Evolutionary conservation across 139 green algal species (phyloP).

Genomic region (Auxenochlorella pyrenoidosa): DNA sequence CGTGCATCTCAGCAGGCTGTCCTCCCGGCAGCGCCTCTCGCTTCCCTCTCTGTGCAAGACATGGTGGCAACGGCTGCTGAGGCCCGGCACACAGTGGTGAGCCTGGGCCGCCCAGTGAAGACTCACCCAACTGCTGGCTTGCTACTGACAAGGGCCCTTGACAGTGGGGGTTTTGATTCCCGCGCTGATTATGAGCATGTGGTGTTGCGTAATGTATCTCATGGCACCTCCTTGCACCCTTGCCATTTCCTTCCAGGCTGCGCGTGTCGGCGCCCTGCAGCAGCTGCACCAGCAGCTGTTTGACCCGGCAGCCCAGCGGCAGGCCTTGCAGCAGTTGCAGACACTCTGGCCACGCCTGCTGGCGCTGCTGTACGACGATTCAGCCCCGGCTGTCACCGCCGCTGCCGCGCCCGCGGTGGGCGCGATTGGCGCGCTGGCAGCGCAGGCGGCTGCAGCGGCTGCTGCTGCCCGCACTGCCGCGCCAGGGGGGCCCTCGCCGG

Average conservation of each 20-base stretch:
- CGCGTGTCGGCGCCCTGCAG: constrained; percentile 9
- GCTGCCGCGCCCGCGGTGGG: constrained; percentile 43
- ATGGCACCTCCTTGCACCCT: neutral
- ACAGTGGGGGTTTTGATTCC: too few species aligned
- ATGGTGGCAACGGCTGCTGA: neutral
- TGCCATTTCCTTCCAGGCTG: constrained; percentile 4
- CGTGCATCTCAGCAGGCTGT: neutral
- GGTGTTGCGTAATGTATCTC: too few species aligned
- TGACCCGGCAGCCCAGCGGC: constrained; percentile 2
- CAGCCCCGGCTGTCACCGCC: constrained; percentile 6
- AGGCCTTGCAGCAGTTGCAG: constrained; percentile 34
- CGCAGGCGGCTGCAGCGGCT: constrained; percentile 16
- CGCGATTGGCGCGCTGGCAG: constrained; percentile 49
- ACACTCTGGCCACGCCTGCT: constrained; percentile 41
- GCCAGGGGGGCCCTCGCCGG: too few species aligned
- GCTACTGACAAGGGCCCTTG: too few species aligned
- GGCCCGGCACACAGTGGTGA: neutral
- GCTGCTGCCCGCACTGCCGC: neutral
- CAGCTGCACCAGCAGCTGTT: constrained; percentile 38
- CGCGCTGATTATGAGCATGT: too few species aligned
- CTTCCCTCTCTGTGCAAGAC: neutral
- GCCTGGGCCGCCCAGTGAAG: neutral
- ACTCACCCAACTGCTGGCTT: neutral
- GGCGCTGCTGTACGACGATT: constrained; percentile 47
- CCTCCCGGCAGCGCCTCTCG: neutral